Evolutionary conservation across 306 rosid genomes (phyloP).

Genomic region (Lotus japonicus): DNA sequence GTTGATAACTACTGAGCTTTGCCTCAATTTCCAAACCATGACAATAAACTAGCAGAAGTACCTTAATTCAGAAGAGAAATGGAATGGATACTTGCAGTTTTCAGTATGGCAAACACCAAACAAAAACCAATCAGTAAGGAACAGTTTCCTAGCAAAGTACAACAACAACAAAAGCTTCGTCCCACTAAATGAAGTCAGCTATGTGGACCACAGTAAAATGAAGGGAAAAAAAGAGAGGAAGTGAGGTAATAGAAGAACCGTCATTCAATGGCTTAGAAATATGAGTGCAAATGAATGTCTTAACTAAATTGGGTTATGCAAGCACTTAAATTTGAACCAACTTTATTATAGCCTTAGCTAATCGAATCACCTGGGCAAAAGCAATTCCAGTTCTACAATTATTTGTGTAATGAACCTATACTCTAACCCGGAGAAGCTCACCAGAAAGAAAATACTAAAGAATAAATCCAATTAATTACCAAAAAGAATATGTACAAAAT

Average conservation of each 20-base stretch:
- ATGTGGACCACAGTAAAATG: too few species aligned
- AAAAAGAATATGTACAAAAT: constrained; percentile 26
- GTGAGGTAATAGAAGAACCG: too few species aligned
- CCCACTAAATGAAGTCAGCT: too few species aligned
- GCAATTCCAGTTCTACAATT: not conserved
- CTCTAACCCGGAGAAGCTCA: not conserved
- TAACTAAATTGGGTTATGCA: constrained; percentile 2
- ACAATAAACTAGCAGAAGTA: not conserved
- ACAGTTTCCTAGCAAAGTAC: not conserved
- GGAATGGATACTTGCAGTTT: not conserved
- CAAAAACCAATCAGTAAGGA: too few species aligned
- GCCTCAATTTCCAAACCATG: not conserved
- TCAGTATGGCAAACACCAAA: not conserved
- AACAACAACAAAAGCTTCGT: too few species aligned
- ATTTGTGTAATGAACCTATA: not conserved
- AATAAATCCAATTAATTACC: constrained; percentile 2
- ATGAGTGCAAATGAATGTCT: not conserved
- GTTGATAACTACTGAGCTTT: not conserved
- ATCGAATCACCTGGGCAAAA: constrained; percentile 2
- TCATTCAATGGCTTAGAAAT: too few species aligned
- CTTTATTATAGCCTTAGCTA: not conserved
- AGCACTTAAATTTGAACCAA: not conserved
- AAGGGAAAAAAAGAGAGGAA: too few species aligned
- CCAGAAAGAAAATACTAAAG: constrained; percentile 11
- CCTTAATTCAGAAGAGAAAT: too few species aligned